Conservation (phyloP, 2,329 filamentous ascomycete species). For the Pseudogymnoascus sp. region DNA sequence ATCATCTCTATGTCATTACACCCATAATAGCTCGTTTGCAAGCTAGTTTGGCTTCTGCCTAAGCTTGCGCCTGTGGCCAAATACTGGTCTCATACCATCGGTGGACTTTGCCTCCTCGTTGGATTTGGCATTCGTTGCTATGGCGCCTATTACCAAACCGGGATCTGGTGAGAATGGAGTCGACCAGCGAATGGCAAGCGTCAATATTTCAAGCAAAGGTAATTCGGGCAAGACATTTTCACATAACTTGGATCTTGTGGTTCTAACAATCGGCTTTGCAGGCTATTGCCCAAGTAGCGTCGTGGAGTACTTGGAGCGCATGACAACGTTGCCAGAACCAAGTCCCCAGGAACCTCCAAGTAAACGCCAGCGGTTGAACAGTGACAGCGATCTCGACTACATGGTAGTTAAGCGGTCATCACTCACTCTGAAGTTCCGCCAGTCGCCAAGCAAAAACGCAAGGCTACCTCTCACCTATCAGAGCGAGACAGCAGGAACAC, state of each 20-base stretch:
- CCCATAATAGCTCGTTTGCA: background rate
- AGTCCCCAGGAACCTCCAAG: background rate
- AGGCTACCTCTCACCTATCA: conserved; percentile 18
- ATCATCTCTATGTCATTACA: background rate
- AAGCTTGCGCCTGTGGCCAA: background rate
- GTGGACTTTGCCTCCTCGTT: background rate
- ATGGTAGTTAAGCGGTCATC: conserved; percentile 22
- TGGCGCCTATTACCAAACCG: background rate
- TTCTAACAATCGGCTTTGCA: conserved; percentile 18
- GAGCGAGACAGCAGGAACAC: background rate
- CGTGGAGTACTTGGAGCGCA: conserved; percentile 15
- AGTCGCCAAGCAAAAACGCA: conserved; percentile 16
- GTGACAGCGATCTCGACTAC: conserved; percentile 12
- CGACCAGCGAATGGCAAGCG: background rate
- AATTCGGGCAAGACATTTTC: background rate
- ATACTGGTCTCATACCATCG: background rate
- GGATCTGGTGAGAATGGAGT: background rate
- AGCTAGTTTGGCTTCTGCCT: background rate
- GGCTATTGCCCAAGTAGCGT: conserved; percentile 15
- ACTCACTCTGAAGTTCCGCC: conserved; percentile 17
- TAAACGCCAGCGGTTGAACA: background rate
- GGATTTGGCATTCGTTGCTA: background rate
- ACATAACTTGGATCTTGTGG: conserved; percentile 11
- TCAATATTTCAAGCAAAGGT: background rate
- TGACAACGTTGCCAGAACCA: conserved; percentile 20